Base-by-base conservation (phyloP, 2,329 filamentous ascomycete species). In the Metarhizium album region DNA sequence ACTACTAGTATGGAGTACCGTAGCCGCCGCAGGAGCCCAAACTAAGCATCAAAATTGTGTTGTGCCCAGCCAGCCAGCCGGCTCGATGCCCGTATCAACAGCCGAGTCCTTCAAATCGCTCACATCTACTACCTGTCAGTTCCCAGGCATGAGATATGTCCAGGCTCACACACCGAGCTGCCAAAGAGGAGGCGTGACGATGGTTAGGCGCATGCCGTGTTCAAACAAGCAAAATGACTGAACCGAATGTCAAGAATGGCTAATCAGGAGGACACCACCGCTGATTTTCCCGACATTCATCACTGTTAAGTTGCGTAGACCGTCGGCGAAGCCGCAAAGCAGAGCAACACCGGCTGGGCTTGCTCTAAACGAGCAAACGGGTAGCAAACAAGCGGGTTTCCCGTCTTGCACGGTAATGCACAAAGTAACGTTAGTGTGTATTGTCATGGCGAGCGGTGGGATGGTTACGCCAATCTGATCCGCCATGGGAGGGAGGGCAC, bases 11-110 rank as follows among this genome's bases (percentile, higher is more conserved):
- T 7, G 18, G 18, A 42, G 38, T 22, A n/a, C n/a, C n/a, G n/a
- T n/a, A 22, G 18, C 38, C 16, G 13, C 14, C 38, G 7, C 24
- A 14, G 29, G 2, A 38, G 31, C 48, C 48, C n/a, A 42, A 50
- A 46, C 22, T 22, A 46, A 50, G 27, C 29, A 31, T 27, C 22
- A 9, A 20, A 45, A n/a, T n/a, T n/a, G n/a, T n/a, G 24, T 38
- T 33, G 42, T 38, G 40, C 22, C 4, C 35, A 43, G 43, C 48
- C 48, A 46, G 48, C 48, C 37, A 45, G 47, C 40, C 27, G 29
- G 47, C 37, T 35, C 38, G 45, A 43, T 48, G 45, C 29, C 24
- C 45, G 27, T 51, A 46, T 31, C 14, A 38, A 43, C 5, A 40
- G 37, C 29, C 33, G 6, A 38, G 22, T 38, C 42, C 24, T 23